Evolutionary conservation across 768 basidiomycete genomes (phyloP).

Genomic region (Coprinopsis marcescibilis): DNA sequence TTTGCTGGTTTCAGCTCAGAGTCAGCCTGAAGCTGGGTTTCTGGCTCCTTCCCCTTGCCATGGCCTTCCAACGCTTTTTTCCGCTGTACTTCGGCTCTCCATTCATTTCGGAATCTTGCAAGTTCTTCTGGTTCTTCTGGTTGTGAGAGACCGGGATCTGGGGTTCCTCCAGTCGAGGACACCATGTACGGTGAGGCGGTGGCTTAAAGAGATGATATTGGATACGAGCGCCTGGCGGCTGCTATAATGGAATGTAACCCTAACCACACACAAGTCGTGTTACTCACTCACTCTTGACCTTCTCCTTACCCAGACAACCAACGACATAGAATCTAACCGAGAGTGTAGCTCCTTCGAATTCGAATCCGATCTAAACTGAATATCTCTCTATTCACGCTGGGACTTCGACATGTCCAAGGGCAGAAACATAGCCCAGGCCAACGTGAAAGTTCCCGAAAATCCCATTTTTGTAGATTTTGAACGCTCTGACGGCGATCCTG

Average conservation of each 20-base stretch:
- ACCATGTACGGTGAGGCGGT: background rate
- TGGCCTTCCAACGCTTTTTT: conserved; percentile 19
- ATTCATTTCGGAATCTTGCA: conserved; percentile 62
- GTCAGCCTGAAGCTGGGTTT: conserved; percentile 4
- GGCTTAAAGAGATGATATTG: background rate
- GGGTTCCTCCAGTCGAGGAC: background rate
- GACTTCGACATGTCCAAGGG: background rate
- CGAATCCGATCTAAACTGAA: background rate
- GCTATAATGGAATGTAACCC: conserved; percentile 11
- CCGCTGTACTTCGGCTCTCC: conserved; percentile 60
- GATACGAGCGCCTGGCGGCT: background rate
- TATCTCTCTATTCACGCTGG: too few species aligned
- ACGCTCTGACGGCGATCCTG: conserved; percentile 52
- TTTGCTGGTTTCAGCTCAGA: conserved; percentile 6
- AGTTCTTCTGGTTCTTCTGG: conserved; percentile 53
- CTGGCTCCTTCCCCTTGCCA: background rate
- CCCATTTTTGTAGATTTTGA: conserved; percentile 54
- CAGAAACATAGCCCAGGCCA: background rate
- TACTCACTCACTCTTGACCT: too few species aligned
- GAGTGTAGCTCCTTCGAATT: too few species aligned
- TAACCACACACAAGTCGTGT: conserved; percentile 12
- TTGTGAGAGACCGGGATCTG: conserved; percentile 13
- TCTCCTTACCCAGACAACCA: too few species aligned
- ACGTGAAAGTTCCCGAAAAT: conserved; percentile 32
- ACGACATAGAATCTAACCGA: too few species aligned